Evolutionary conservation across 2,329 filamentous ascomycete genomes (phyloP).

Genomic region (Aaosphaeria pasadenensis): DNA sequence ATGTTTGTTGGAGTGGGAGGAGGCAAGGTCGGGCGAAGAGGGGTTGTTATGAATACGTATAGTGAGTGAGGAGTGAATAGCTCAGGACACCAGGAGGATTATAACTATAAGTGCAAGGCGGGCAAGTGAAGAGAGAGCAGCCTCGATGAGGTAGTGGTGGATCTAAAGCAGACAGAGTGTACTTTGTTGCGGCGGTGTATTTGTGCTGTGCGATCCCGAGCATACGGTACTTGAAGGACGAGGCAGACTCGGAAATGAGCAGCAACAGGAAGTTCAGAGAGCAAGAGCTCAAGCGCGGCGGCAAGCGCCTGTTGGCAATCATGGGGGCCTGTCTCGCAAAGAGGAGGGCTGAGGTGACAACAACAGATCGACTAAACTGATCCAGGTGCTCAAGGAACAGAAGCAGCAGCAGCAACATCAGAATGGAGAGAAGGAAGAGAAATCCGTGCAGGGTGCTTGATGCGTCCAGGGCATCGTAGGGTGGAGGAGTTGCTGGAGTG

Average conservation of each 20-base stretch:
- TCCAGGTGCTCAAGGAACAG: no score
- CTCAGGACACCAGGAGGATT: conserved; percentile 8
- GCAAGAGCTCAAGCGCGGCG: conserved; percentile 24
- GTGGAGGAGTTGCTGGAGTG: no score
- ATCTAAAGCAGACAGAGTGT: conserved; percentile 16
- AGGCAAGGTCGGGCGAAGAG: conserved; percentile 2
- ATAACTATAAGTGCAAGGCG: conserved; percentile 10
- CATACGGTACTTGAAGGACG: conserved; percentile 28
- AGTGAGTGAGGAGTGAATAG: neutral
- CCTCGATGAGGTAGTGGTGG: conserved; percentile 15
- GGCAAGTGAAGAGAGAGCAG: conserved; percentile 28
- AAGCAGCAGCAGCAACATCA: neutral
- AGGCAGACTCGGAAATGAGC: conserved; percentile 38
- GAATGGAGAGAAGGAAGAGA: neutral
- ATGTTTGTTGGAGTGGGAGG: neutral
- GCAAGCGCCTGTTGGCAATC: conserved; percentile 33
- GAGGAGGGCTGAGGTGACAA: conserved; percentile 19
- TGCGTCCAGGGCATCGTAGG: no score
- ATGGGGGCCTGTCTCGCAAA: conserved; percentile 20
- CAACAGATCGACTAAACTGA: neutral
- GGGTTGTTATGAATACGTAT: conserved; percentile 4
- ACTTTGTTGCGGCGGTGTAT: conserved; percentile 31
- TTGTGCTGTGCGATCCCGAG: conserved; percentile 20
- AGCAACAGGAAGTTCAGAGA: conserved; percentile 1
- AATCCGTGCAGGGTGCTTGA: neutral